A percentile compares a stretch with the other conserved stretches of the same genome.
phyloP scores from a whole-genome alignment of 129 eudicot genomes.

The Scalesia atractyloides region DNA sequence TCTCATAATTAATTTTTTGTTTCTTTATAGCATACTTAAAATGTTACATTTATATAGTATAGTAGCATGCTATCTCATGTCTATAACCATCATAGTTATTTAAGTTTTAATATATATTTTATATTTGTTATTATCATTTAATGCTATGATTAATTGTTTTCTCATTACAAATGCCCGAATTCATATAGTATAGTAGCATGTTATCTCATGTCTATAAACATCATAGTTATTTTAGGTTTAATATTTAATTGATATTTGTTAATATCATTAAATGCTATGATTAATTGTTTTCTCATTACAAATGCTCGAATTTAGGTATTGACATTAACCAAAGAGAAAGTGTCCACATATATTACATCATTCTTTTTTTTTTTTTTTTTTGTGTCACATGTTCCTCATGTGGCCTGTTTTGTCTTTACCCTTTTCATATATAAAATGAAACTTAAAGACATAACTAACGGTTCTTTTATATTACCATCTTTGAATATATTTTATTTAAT shows the following conservation, averaged over 20 bases:
- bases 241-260: neutral
- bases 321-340: neutral
- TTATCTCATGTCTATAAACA: neutral
- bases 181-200: neutral
- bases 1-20: too few relatives aligned
- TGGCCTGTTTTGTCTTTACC: conserved; percentile 24
- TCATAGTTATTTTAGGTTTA: neutral
- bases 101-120: neutral
- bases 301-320: neutral
- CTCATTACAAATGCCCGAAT: neutral
- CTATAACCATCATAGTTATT: neutral
- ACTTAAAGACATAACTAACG: neutral
- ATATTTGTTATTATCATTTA: neutral
- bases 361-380: neutral
- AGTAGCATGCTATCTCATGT: neutral
- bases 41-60: neutral
- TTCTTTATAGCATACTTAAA: too few relatives aligned
- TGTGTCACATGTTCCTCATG: conserved; percentile 33
- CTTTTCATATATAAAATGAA: conserved; percentile 4
- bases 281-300: neutral
- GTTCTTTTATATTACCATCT: neutral
- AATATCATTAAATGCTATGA: neutral
- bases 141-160: neutral
- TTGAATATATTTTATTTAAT: neutral
- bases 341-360: conserved; percentile 24